These are phyloP conservation scores for Rhododendron simsii DNA, from an alignment of 148 eudicot species.

Conservation along the genomic window DNA sequence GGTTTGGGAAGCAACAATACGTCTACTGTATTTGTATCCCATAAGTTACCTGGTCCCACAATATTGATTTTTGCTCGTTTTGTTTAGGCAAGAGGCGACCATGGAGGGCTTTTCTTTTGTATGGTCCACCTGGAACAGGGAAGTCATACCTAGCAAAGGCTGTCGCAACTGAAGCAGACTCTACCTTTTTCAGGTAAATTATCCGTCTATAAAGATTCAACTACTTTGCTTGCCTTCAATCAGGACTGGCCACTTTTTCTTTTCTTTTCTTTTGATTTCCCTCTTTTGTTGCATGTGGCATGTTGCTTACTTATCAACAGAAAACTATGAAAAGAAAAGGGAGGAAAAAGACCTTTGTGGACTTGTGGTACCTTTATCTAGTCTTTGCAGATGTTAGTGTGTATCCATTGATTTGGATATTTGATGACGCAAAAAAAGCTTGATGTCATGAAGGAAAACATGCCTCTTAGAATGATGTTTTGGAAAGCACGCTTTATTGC, in stretches of 20 bases:
- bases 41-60: neutral
- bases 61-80: slow-evolving; percentile 4
- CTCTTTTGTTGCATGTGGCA: neutral
- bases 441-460: neutral
- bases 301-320: neutral
- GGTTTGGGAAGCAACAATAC: neutral
- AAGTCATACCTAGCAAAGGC: slow-evolving; percentile 98
- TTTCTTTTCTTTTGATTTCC: neutral
- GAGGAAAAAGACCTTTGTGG: neutral
- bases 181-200: slow-evolving; percentile 83
- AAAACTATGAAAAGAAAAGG: neutral
- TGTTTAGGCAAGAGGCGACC: slow-evolving; percentile 85
- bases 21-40: neutral
- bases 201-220: neutral
- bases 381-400: neutral
- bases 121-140: slow-evolving; percentile 99
- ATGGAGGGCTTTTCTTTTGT: slow-evolving; percentile 98
- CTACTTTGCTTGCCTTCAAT: neutral
- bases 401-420: neutral
- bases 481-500: neutral
- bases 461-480: neutral
- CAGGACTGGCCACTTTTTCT: neutral
- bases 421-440: neutral
- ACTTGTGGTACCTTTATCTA: neutral
- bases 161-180: slow-evolving; percentile 99